Evolutionary conservation across 805 yeast species (phyloP).

Genomic region (Starmerella tilneyi): DNA sequence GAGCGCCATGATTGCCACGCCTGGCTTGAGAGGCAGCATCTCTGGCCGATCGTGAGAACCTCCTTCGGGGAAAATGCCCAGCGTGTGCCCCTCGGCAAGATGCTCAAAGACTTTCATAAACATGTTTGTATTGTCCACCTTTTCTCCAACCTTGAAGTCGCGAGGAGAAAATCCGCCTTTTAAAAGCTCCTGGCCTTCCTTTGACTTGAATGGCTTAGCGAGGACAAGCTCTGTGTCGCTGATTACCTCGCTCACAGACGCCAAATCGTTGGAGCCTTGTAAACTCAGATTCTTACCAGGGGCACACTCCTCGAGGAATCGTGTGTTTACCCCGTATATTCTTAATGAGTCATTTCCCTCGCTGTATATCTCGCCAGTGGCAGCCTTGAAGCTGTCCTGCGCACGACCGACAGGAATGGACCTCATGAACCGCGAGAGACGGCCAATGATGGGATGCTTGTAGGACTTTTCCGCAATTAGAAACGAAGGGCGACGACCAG

Average conservation of each 20-base stretch:
- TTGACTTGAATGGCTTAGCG: conserved; percentile 56
- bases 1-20: conserved; percentile 95
- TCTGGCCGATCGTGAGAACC: conserved; percentile 96
- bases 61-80: conserved; percentile 96
- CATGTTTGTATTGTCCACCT: conserved; percentile 76
- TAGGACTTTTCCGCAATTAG: conserved; percentile 77
- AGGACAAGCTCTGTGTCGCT: conserved; percentile 63
- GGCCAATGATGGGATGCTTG: conserved; percentile 56
- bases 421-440: conserved; percentile 61
- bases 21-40: conserved; percentile 84
- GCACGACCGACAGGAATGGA: conserved; percentile 89
- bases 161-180: conserved; percentile 37
- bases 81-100: conserved; percentile 63
- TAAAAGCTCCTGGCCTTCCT: conserved; percentile 13
- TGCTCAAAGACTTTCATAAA: conserved; percentile 79
- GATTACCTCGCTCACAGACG: conserved; percentile 54
- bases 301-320: conserved; percentile 53
- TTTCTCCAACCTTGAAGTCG: conserved; percentile 59
- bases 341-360: conserved; percentile 42
- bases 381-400: conserved; percentile 67
- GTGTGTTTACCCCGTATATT: conserved; percentile 57
- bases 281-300: conserved; percentile 31
- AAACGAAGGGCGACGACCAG: conserved; percentile 63
- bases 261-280: conserved; percentile 67
- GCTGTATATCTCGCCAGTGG: conserved; percentile 58